A percentile compares a stretch with the other conserved stretches of the same genome.
Conservation (phyloP, 345 rosid genomes). For the Reutealis trisperma region DNA sequence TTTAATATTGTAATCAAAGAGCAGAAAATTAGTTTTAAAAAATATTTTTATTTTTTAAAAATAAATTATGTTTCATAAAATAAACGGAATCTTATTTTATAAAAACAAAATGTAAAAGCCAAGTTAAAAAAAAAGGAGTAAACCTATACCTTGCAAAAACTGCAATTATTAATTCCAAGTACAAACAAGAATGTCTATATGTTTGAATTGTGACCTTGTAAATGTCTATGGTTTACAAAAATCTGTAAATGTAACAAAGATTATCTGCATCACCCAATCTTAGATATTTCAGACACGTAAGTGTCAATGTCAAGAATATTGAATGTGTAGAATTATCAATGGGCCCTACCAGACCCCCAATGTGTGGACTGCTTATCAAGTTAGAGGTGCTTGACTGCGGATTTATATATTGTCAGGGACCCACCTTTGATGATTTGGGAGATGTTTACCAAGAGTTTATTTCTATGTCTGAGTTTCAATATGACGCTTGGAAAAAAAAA, state of each 20-base stretch:
- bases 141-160: too few species aligned
- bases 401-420: neutral
- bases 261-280: neutral
- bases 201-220: neutral
- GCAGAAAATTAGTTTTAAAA: too few species aligned
- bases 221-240: neutral
- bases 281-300: neutral
- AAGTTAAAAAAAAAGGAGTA: too few species aligned
- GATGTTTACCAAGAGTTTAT: too few species aligned
- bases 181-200: neutral
- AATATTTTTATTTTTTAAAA: too few species aligned
- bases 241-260: neutral
- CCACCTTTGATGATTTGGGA: neutral
- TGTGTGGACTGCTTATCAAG: neutral
- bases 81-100: too few species aligned
- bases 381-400: neutral
- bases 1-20: too few species aligned
- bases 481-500: too few species aligned
- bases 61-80: too few species aligned
- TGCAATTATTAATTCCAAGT: neutral
- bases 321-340: neutral
- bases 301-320: neutral
- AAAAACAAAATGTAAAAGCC: too few species aligned
- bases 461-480: too few species aligned
- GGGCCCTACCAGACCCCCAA: neutral